Percentiles rank a stretch among this genome's conserved stretches.
Evolutionary conservation across 768 basidiomycete species (phyloP).

Genomic region (Fistulinella prunicolor): DNA sequence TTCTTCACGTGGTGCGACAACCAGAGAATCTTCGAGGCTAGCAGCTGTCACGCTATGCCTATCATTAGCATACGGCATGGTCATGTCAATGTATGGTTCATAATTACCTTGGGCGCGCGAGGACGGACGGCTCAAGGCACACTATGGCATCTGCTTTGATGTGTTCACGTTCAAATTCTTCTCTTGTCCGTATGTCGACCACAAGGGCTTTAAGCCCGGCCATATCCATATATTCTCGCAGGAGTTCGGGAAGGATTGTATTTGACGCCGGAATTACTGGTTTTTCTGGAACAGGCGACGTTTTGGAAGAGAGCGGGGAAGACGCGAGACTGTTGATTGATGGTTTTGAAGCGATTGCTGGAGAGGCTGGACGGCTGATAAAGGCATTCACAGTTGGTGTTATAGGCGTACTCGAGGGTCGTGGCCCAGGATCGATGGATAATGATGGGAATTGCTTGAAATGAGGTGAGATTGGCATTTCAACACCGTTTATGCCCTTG

Average conservation of each 20-base stretch:
- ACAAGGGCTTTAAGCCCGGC: conserved; percentile 59
- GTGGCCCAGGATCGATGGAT: conserved; percentile 46
- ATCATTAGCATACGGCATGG: conserved; percentile 8
- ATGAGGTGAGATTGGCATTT: conserved; percentile 31
- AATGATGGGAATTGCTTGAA: conserved; percentile 39
- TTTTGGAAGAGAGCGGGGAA: conserved; percentile 31
- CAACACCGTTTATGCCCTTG: conserved; percentile 31
- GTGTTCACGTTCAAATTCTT: conserved; percentile 71
- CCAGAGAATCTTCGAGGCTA: conserved; percentile 71
- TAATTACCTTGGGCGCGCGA: conserved; percentile 63
- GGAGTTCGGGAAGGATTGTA: conserved; percentile 54
- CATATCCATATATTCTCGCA: conserved; percentile 55
- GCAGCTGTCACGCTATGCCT: conserved; percentile 56
- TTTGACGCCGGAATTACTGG: conserved; percentile 58
- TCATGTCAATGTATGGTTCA: conserved; percentile 1
- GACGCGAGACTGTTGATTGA: conserved; percentile 39
- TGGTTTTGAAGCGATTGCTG: conserved; percentile 43
- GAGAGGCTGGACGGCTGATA: conserved; percentile 62
- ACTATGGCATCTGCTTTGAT: conserved; percentile 68
- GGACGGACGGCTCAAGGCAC: conserved; percentile 81
- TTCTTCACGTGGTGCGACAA: conserved; percentile 69
- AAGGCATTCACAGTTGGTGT: conserved; percentile 55
- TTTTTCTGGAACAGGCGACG: conserved; percentile 32
- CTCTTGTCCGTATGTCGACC: conserved; percentile 79
- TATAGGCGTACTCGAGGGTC: conserved; percentile 71